Conservation (phyloP, 2,329 filamentous ascomycete genomes). For the Colletotrichum eremochloae region DNA sequence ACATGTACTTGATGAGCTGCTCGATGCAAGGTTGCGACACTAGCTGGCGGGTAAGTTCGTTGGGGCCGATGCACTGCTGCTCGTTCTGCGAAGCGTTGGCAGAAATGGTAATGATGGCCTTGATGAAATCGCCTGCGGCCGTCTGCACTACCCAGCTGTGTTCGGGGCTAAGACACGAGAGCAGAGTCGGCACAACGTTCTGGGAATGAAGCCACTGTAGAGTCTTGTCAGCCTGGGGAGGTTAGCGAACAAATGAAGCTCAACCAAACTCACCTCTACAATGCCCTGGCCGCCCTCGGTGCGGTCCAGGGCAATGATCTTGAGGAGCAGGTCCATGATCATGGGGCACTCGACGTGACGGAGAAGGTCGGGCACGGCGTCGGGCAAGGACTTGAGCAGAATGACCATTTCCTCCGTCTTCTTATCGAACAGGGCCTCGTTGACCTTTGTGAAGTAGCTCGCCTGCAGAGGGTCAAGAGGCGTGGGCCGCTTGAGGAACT, state of each 20-base stretch:
- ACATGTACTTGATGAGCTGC: constrained; percentile 90
- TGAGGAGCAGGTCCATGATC: constrained; percentile 97
- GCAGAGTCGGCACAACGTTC: constrained; percentile 85
- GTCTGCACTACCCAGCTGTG: constrained; percentile 93
- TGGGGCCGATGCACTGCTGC: constrained; percentile 98
- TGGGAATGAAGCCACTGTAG: constrained; percentile 90
- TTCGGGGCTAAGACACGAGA: constrained; percentile 88
- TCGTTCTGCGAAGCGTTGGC: constrained; percentile 98
- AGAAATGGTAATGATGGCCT: constrained; percentile 98
- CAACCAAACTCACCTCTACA: constrained; percentile 78
- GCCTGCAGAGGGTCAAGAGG: constrained; percentile 94
- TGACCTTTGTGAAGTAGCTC: constrained; percentile 98
- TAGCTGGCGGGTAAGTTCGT: constrained; percentile 93
- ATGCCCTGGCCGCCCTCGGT: constrained; percentile 91
- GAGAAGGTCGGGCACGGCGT: constrained; percentile 86
- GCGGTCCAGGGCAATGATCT: constrained; percentile 96
- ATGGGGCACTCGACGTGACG: constrained; percentile 97
- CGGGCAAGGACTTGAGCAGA: constrained; percentile 86
- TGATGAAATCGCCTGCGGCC: constrained; percentile 96
- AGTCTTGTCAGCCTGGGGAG: neutral
- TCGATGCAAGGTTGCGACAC: constrained; percentile 89
- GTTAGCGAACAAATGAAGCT: neutral
- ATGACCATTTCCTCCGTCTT: constrained; percentile 98
- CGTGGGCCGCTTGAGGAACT: constrained; percentile 85
- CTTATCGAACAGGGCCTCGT: constrained; percentile 96